Evolutionary conservation across 2,329 filamentous ascomycete species (phyloP).

Genomic region (Fusarium protoensiforme): DNA sequence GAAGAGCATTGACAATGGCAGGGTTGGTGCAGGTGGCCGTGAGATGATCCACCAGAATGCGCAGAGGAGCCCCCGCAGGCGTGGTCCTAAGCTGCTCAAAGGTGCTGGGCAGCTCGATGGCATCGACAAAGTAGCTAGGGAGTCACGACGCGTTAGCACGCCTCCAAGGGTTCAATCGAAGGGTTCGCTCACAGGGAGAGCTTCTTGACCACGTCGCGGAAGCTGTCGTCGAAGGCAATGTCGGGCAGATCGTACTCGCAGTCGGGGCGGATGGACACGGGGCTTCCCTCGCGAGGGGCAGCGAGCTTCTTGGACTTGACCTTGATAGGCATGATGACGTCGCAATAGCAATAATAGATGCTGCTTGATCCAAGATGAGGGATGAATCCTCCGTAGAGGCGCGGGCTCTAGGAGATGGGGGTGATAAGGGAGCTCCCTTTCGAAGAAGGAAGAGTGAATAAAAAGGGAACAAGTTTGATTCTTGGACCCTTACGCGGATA

Average conservation of each 20-base stretch:
- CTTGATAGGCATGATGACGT: conserved; percentile 50
- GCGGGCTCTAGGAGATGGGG: neutral
- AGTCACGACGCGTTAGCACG: conserved; percentile 10
- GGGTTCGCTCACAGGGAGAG: conserved; percentile 65
- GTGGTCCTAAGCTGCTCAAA: conserved; percentile 81
- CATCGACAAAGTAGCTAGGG: conserved; percentile 72
- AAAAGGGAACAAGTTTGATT: conserved; percentile 2
- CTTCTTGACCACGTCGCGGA: conserved; percentile 74
- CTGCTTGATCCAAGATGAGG: neutral
- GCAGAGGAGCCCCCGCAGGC: conserved; percentile 68
- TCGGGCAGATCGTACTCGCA: conserved; percentile 60
- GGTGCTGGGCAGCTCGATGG: conserved; percentile 72
- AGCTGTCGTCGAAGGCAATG: conserved; percentile 68
- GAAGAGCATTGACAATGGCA: conserved; percentile 76
- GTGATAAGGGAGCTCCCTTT: neutral
- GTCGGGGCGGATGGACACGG: conserved; percentile 48
- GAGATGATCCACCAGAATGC: conserved; percentile 72
- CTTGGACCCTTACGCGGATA: neutral
- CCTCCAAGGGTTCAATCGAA: neutral
- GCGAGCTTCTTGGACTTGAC: conserved; percentile 49
- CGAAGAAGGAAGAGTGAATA: neutral
- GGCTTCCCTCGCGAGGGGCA: conserved; percentile 49
- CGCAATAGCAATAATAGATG: neutral
- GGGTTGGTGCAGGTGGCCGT: conserved; percentile 72
- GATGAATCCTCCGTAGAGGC: neutral